Evolutionary conservation across 1,284 basidiomycete genomes (phyloP).

Genomic region (Hemileia vastatrix): DNA sequence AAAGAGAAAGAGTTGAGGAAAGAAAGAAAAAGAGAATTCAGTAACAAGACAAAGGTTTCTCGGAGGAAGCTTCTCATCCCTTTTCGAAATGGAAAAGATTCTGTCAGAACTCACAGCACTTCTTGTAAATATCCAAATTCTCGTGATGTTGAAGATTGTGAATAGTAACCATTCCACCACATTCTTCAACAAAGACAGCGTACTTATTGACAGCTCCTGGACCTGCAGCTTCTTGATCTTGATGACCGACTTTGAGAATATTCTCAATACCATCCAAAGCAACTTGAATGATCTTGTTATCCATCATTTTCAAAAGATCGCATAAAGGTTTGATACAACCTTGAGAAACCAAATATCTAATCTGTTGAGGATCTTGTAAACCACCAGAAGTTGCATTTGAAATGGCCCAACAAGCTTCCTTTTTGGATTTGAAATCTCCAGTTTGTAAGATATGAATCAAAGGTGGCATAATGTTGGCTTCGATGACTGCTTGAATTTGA

Average conservation of each 20-base stretch:
- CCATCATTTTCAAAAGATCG: constrained; percentile 90
- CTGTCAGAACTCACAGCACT: constrained; percentile 30
- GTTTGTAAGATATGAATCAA: constrained; percentile 95
- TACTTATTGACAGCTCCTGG: constrained; percentile 83
- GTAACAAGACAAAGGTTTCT: background rate
- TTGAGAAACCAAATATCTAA: constrained; percentile 92
- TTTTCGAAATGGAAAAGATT: background rate
- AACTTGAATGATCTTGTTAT: constrained; percentile 99
- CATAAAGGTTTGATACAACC: constrained; percentile 98
- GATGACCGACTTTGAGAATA: constrained; percentile 94
- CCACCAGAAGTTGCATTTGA: constrained; percentile 97
- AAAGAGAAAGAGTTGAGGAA: too few relatives aligned
- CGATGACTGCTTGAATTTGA: constrained; percentile 77
- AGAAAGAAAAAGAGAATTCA: background rate
- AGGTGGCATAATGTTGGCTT: constrained; percentile 77
- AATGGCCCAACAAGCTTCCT: constrained; percentile 99
- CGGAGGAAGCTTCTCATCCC: too few relatives aligned
- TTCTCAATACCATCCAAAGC: constrained; percentile 92
- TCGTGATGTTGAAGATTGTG: too few relatives aligned
- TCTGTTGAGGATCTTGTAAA: constrained; percentile 89
- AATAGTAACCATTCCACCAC: constrained; percentile 70
- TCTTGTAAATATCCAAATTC: constrained; percentile 45
- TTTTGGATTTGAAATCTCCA: constrained; percentile 98
- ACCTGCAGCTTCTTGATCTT: constrained; percentile 75
- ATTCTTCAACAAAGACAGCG: constrained; percentile 92